A percentile compares a stretch with the other conserved stretches of the same genome.
Evolutionary conservation across 2,329 filamentous ascomycete genomes (phyloP).

Genomic region (Trichoderma endophyticum): DNA sequence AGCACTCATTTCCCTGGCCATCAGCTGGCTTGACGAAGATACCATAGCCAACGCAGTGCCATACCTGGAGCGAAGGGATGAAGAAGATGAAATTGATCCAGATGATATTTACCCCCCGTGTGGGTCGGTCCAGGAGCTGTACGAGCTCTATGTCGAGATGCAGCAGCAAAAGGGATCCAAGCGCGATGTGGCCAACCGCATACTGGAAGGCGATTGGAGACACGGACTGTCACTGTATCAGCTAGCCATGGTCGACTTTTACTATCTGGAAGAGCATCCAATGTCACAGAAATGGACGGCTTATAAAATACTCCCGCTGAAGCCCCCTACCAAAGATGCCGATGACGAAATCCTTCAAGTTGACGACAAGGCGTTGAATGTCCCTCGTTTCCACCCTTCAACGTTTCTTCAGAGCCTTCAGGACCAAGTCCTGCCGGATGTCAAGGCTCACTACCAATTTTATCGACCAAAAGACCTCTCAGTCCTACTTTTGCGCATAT

Average conservation of each 20-base stretch:
- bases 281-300: slow-evolving; percentile 62
- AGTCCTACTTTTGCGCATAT: slow-evolving; percentile 72
- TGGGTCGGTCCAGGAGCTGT: slow-evolving; percentile 62
- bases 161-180: slow-evolving; percentile 59
- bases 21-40: slow-evolving; percentile 72
- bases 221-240: slow-evolving; percentile 63
- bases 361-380: slow-evolving; percentile 45
- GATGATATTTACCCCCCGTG: slow-evolving; percentile 69
- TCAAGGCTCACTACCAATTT: slow-evolving; percentile 82
- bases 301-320: slow-evolving; percentile 56
- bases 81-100: slow-evolving; percentile 47
- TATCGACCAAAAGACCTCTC: slow-evolving; percentile 67
- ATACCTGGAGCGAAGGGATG: slow-evolving; percentile 30
- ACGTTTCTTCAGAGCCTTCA: slow-evolving; percentile 77
- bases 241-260: slow-evolving; percentile 65
- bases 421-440: slow-evolving; percentile 68
- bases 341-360: slow-evolving; percentile 41
- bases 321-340: slow-evolving; percentile 34
- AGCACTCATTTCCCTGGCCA: slow-evolving; percentile 67
- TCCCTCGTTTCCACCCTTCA: slow-evolving; percentile 75
- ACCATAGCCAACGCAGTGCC: slow-evolving; percentile 54
- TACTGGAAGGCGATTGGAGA: slow-evolving; percentile 67
- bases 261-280: slow-evolving; percentile 64
- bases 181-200: slow-evolving; percentile 60
- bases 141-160: slow-evolving; percentile 60